phyloP scores from a whole-genome alignment of 148 eudicot species.

The Rhododendron henanense region DNA sequence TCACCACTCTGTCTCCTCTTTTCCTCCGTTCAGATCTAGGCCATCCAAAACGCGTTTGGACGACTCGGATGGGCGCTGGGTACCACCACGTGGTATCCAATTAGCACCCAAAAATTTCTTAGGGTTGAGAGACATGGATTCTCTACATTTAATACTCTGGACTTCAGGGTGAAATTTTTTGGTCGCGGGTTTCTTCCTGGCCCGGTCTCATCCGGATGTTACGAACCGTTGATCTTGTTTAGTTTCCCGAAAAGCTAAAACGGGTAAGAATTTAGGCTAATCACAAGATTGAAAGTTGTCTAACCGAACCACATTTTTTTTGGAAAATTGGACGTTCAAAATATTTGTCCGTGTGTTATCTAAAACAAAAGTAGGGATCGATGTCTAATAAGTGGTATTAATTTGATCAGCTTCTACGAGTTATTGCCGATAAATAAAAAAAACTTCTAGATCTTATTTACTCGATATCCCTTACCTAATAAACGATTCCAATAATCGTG shows the following conservation, averaged over 20 bases:
- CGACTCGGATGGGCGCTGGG: too few species aligned
- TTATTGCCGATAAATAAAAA: too few species aligned
- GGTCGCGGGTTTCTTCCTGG: background rate
- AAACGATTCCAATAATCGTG: too few species aligned
- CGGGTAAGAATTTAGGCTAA: background rate
- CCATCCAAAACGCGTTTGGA: too few species aligned
- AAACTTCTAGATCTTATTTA: too few species aligned
- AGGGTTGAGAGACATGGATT: background rate
- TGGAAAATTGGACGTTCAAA: background rate
- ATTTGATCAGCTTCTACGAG: background rate
- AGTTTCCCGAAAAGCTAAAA: background rate
- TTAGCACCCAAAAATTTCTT: too few species aligned
- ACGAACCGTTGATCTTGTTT: background rate
- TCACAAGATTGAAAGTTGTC: background rate
- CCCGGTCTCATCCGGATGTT: background rate
- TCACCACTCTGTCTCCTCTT: too few species aligned
- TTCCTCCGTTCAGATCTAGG: too few species aligned
- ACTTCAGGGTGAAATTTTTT: background rate
- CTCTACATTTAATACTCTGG: background rate
- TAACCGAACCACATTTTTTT: background rate
- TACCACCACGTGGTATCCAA: too few species aligned
- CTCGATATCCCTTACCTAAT: too few species aligned
- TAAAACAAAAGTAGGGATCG: background rate
- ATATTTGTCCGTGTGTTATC: background rate
- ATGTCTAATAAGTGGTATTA: background rate